These are phyloP conservation scores for Monilinia polystroma DNA, from an alignment of 2,329 filamentous ascomycete genomes.

Conservation along the genomic window DNA sequence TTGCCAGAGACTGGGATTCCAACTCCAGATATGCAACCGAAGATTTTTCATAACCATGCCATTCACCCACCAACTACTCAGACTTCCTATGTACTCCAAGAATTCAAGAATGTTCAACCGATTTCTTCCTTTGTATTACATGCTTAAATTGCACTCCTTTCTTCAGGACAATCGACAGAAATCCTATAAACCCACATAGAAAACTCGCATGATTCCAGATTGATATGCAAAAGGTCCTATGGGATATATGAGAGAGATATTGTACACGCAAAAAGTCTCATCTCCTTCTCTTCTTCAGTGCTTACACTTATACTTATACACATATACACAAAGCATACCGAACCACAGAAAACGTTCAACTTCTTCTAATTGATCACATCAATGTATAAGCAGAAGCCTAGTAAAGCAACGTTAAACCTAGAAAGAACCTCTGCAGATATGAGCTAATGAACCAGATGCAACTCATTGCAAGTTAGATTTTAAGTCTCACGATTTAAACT, in stretches of 20 bases:
- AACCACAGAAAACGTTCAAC: background rate
- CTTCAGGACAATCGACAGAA: too few species aligned
- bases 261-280: too few species aligned
- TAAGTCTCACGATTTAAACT: background rate
- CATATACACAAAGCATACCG: background rate
- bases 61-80: background rate
- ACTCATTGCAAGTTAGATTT: background rate
- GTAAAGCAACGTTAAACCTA: background rate
- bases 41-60: fast-evolving
- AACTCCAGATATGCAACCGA: background rate
- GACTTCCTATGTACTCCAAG: background rate
- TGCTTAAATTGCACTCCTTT: background rate
- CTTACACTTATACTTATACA: too few species aligned
- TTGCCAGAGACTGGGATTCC: too few species aligned
- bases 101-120: too few species aligned
- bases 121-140: background rate
- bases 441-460: too few species aligned
- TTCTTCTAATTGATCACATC: background rate
- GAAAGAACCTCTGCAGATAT: background rate
- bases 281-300: too few species aligned
- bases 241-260: too few species aligned
- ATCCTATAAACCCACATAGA: too few species aligned
- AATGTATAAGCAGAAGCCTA: background rate
- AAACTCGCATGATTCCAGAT: too few species aligned
- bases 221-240: too few species aligned